Base-by-base conservation (phyloP, 208 protist species). In the Spironucleus salmonicida region DNA sequence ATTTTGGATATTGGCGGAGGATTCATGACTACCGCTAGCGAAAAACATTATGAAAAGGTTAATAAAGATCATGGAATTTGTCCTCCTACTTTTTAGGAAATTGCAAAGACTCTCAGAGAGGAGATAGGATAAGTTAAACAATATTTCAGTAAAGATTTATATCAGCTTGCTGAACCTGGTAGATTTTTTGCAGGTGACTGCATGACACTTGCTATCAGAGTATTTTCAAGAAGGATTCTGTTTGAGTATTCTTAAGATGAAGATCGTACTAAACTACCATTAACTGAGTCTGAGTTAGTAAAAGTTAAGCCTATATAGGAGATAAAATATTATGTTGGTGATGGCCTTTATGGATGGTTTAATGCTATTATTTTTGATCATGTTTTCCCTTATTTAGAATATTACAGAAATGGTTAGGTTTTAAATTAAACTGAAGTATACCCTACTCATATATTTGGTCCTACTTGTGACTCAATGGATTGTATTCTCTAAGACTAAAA, bases 91-190 rank as follows among this genome's bases (percentile, higher is more conserved):
- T 89, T 91, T 75, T 40, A 57, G 27, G 74, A 85, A 11, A 87
- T 90, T 13, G 80, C 84, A 11, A 34, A 23, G 0, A 77, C 75
- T 27, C 62, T 92, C 30, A 58, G 68, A 34, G 69, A 62, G 0
- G 78, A 79, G 30, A 66, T 91, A 15, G 84, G 80, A 39, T 32
- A 79, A 58, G 78, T 82, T 76, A 90, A 90, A 74, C 81, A 78
- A 19, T 41, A 35, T 2, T 69, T 62, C 34, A 7, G 7, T 35
- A 76, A 77, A 29, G 74, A 58, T 34, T 15, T 91, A 0, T 61
- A 78, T n/a, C 68, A 92, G n/a, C 90, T 92, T 57, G 87, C 86
- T 15, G 89, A 92, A 79, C 89, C 89, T 27, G 89, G 89, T 15
- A 80, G 89, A 29, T 92, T 86, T 78, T 86, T 89, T 59, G 83